Conservation (phyloP, 805 yeast species). For the Candida ficus region DNA sequence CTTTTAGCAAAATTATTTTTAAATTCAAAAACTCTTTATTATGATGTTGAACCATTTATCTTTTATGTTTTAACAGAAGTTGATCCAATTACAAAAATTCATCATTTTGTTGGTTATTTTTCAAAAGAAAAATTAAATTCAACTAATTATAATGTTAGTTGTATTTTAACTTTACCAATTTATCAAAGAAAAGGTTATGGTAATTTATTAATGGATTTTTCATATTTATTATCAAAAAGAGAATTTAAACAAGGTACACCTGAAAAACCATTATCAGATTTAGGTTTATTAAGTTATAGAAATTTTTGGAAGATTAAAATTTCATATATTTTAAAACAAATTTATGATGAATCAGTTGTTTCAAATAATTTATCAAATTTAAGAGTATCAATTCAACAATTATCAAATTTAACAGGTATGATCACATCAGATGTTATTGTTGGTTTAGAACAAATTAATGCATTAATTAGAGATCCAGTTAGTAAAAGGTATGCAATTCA, state of each 20-base stretch:
- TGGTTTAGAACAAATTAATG: conserved; percentile 73
- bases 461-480: conserved; percentile 44
- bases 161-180: conserved; percentile 85
- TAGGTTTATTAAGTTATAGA: conserved; percentile 81
- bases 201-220: conserved; percentile 79
- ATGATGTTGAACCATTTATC: conserved; percentile 92
- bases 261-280: conserved; percentile 85
- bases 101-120: conserved; percentile 90
- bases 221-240: conserved; percentile 69
- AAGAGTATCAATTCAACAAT: conserved; percentile 48
- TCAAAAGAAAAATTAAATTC: conserved; percentile 77
- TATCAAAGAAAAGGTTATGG: conserved; percentile 90
- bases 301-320: conserved; percentile 78
- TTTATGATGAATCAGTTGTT: conserved; percentile 6
- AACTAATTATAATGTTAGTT: conserved; percentile 78
- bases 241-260: conserved; percentile 89
- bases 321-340: conserved; percentile 34
- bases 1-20: conserved; percentile 82
- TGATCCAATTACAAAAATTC: conserved; percentile 38
- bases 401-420: conserved; percentile 79
- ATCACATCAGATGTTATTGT: conserved; percentile 79
- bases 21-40: conserved; percentile 86
- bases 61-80: conserved; percentile 80
- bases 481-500: conserved; percentile 47
- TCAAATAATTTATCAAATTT: conserved; percentile 6